Percentiles rank a stretch among this genome's conserved stretches.
phyloP scores from a whole-genome alignment of 2,329 filamentous ascomycete species.

The Penicillium sp. region DNA sequence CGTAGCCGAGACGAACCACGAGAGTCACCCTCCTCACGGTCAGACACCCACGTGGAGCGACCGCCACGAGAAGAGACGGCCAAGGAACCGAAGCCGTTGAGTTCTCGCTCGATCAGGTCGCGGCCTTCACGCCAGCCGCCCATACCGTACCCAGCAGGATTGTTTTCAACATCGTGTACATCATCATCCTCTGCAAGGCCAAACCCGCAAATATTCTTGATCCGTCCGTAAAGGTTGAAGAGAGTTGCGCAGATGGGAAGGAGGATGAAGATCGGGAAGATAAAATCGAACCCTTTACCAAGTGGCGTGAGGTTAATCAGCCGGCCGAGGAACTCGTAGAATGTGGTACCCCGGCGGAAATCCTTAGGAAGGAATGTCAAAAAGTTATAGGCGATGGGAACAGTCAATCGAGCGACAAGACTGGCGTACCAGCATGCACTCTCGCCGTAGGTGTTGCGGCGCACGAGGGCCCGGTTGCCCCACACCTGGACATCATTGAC shows the following conservation, averaged over 20 bases:
- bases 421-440: conserved; percentile 94
- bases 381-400: conserved; percentile 94
- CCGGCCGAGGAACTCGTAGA: conserved; percentile 79
- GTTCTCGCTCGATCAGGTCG: conserved; percentile 81
- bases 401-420: conserved; percentile 85
- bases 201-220: conserved; percentile 72
- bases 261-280: conserved; percentile 84
- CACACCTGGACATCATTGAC: conserved; percentile 95
- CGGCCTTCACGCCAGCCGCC: conserved; percentile 89
- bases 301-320: conserved; percentile 78
- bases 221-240: conserved; percentile 82
- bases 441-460: conserved; percentile 85
- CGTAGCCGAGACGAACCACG: conserved; percentile 32
- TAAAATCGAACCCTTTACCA: conserved; percentile 75
- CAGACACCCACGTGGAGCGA: conserved; percentile 28
- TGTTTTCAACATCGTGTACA: conserved; percentile 54
- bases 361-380: conserved; percentile 74
- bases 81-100: conserved; percentile 56
- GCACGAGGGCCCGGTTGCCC: conserved; percentile 86
- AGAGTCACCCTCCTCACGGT: conserved; percentile 22
- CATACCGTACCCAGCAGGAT: conserved; percentile 62
- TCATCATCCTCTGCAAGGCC: conserved; percentile 73
- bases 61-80: conserved; percentile 36
- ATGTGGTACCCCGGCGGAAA: conserved; percentile 72
- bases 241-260: conserved; percentile 78